Evolutionary conservation across 805 yeast genomes (phyloP), one percentile per base, ranked within the genome.

Genomic region (Candida alai): DNA sequence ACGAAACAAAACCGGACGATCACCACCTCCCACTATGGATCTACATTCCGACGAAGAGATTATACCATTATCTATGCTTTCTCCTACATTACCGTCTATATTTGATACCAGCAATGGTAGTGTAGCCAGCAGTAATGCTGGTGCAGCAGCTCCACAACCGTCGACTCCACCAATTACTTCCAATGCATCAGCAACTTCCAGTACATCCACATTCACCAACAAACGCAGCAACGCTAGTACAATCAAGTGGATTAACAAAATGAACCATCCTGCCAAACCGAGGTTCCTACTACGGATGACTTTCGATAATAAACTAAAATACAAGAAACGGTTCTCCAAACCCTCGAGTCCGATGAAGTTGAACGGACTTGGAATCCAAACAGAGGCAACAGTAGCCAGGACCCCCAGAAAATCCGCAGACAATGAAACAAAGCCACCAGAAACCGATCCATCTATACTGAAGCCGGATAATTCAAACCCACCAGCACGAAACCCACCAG

Each of bases 71-170:
- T 53, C 60, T 11, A 49, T 26, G n/a, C 37, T 60, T 14, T 54
- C 62, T 6, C 65, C 66, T 9, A 58, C 65, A 9, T 46, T 59
- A 15, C 65, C 65, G 8, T 39, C 54, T 15, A 46, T 52, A 6
- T 58, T 58, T 30, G 51, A 45, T 28, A 27, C 27, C 9, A 32
- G 20, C 9, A 19, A n/a, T n/a, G n/a, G n/a, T n/a, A n/a, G n/a
- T n/a, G n/a, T n/a, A n/a, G n/a, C 15, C 4, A 19, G n/a, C 22
- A 18, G 15, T 14, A 11, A 20, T 7, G 12, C 10, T 21, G 17
- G 30, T 3, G 19, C 29, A 6, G n/a, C 15, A 26, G n/a, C 26
- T 14, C 16, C 19, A 6, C 12, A 13, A 20, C 13, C 30, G 4
- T 12, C 28, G 16, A 11, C 23, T 6, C 16, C 24, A 6, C 8